These are phyloP conservation scores for Curvularia hawaiiensis DNA, from an alignment of 2,329 filamentous ascomycete genomes.

Conservation along the genomic window DNA sequence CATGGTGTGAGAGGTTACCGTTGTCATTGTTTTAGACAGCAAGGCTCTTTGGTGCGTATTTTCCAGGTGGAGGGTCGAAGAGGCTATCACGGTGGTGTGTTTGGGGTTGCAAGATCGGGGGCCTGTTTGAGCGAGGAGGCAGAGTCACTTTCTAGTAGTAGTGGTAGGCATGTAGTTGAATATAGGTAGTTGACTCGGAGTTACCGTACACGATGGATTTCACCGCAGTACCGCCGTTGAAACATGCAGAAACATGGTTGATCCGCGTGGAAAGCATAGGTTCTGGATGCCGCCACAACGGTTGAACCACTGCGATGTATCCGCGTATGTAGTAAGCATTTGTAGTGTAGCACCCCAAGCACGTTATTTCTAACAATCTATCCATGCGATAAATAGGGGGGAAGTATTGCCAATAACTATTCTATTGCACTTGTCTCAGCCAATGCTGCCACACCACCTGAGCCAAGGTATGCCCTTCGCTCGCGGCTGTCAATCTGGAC, in stretches of 20 bases:
- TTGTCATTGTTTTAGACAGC: not conserved
- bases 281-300: slow-evolving; percentile 8
- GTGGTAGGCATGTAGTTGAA: slow-evolving; percentile 1
- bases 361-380: not conserved
- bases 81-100: slow-evolving; percentile 6
- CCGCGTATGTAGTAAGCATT: not conserved
- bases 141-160: slow-evolving; percentile 3
- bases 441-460: not conserved
- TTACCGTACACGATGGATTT: not conserved
- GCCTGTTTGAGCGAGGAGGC: slow-evolving; percentile 34
- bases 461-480: slow-evolving; percentile 13
- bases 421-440: no score
- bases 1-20: slow-evolving; percentile 29
- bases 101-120: slow-evolving; percentile 34
- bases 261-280: not conserved
- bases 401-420: no score
- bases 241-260: slow-evolving; percentile 8
- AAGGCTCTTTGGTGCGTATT: not conserved
- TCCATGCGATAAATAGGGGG: no score
- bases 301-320: not conserved
- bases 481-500: slow-evolving; percentile 26
- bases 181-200: not conserved
- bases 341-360: no score
- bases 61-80: not conserved
- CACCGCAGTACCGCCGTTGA: slow-evolving; percentile 4